Percentiles rank a stretch among this genome's conserved stretches.
phyloP scores from a whole-genome alignment of 2,329 filamentous ascomycete genomes.

The Ceratocystiopsis sp. region DNA sequence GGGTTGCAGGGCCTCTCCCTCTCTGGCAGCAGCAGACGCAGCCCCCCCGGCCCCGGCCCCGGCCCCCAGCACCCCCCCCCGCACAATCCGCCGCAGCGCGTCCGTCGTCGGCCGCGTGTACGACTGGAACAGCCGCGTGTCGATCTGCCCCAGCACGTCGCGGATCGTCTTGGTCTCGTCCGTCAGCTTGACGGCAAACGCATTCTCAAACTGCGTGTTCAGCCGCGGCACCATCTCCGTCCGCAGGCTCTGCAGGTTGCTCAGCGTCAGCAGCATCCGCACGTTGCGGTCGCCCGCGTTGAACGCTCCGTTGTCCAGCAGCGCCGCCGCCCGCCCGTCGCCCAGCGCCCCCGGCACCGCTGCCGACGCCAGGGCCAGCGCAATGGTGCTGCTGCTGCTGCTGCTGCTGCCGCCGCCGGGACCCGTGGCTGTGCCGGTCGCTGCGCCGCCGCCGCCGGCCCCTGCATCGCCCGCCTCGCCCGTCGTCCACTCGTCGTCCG shows the following conservation, averaged over 20 bases:
- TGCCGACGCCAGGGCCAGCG: slow-evolving; percentile 1
- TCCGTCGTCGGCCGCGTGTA: slow-evolving; percentile 70
- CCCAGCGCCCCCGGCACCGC: slow-evolving; percentile 3
- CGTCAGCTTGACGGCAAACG: slow-evolving; percentile 85
- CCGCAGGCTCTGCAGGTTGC: slow-evolving; percentile 74
- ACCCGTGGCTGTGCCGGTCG: too few relatives aligned
- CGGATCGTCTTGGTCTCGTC: slow-evolving; percentile 86
- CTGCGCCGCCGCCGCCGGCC: slow-evolving; percentile 9
- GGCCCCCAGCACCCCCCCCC: slow-evolving; percentile 50
- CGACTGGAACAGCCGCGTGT: slow-evolving; percentile 76
- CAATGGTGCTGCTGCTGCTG: too few relatives aligned
- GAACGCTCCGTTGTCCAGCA: slow-evolving; percentile 27
- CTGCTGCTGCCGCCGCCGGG: too few relatives aligned
- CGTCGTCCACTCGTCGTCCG: slow-evolving; percentile 44
- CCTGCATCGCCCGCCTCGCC: slow-evolving; percentile 18
- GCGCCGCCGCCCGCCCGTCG: slow-evolving; percentile 15
- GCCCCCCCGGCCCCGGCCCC: slow-evolving; percentile 32
- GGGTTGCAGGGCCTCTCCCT: slow-evolving; percentile 59
- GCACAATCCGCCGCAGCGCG: slow-evolving; percentile 51
- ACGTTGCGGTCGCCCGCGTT: slow-evolving; percentile 54
- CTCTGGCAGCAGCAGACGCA: too few relatives aligned
- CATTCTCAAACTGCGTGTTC: slow-evolving; percentile 83
- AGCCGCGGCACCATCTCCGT: slow-evolving; percentile 69
- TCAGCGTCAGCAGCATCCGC: slow-evolving; percentile 83
- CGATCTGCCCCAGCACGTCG: slow-evolving; percentile 81